Conservation (phyloP, 2,329 filamentous ascomycete genomes). For the Diaporthe amygdali region DNA sequence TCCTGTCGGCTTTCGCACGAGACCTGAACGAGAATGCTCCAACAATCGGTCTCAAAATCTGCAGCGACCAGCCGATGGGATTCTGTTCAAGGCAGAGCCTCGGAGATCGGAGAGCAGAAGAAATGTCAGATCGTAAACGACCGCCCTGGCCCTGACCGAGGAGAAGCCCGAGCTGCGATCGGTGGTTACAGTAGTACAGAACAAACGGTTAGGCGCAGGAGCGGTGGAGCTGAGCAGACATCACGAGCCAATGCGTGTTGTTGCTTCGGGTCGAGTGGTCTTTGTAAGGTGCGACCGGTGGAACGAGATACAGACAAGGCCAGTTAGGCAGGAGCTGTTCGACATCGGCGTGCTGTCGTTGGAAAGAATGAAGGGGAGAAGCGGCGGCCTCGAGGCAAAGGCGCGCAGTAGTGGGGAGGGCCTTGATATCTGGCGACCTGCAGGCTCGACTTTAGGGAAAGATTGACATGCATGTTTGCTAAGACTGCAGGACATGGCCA, state of each 20-base stretch:
- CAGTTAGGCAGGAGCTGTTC: neutral
- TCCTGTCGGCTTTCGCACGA: conserved; percentile 6
- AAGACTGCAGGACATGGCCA: conserved; percentile 4
- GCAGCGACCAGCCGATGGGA: neutral
- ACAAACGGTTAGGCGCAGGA: conserved; percentile 16
- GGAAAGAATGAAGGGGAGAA: conserved; percentile 6
- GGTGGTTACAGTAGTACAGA: conserved; percentile 8
- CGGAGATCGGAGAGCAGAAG: neutral
- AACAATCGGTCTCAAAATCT: neutral
- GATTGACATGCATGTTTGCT: conserved; percentile 15
- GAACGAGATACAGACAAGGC: conserved; percentile 3
- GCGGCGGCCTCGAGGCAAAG: neutral
- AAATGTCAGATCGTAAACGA: neutral
- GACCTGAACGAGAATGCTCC: neutral
- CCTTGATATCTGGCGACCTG: conserved; percentile 20
- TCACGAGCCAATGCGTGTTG: conserved; percentile 14
- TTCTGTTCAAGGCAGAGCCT: neutral
- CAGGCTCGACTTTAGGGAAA: conserved; percentile 4
- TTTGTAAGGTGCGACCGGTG: neutral
- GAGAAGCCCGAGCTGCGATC: neutral
- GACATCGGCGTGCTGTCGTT: neutral
- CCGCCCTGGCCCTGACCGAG: conserved; percentile 8
- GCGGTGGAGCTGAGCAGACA: conserved; percentile 7
- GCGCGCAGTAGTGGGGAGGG: neutral
- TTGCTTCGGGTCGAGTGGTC: neutral